Base-by-base conservation (phyloP, 352 stramenopile genomes). In the Globisporangium irregulare region DNA sequence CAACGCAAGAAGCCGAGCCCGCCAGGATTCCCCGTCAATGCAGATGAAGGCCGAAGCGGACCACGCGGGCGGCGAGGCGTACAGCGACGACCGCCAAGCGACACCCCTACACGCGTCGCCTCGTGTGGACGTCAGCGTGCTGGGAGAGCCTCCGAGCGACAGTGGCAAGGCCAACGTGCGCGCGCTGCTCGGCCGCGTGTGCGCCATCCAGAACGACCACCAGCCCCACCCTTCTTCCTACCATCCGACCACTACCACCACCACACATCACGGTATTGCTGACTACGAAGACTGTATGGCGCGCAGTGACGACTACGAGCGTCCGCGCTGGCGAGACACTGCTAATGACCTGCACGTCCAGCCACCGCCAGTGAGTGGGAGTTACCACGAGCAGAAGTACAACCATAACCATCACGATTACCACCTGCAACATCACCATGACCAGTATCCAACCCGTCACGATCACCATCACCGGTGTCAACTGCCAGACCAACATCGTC, bases 161-260 rank as follows among this genome's bases (percentile, higher is more conserved):
- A 50, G 25, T 43, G 61, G 36, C 66, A 79, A 80, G 59, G 38
- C 58, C 27, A 69, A 79, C 55, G 25, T 88, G 8, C 69, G 78
- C 22, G 73, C 76, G 18, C 68, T 88, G n/a, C 72, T 87, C 32
- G 73, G 80, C 60, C 78, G 72, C 34, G 78, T 76, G 20, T 73
- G 76, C 9, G 32, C 32, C 56, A 48, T 61, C 56, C 56, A 36
- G 8, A 22, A 48, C 29, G 56, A 61, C 7, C 56, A 27, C 15
- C 53, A 22, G 56, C 56, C 3, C 15, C 54, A 2, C 12, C 64
- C 73, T 15, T 74, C 80, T 41, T 67, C 66, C 24, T 41, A 65
- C n/a, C 24, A 71, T 14, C 54, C 27, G 50, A 68, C 36, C 68
- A 70, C 41, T 48, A 53, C 25, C 46, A 80, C 18, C 70, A 67